Conservation (phyloP, 768 basidiomycete species). For the Serendipita sp. region DNA sequence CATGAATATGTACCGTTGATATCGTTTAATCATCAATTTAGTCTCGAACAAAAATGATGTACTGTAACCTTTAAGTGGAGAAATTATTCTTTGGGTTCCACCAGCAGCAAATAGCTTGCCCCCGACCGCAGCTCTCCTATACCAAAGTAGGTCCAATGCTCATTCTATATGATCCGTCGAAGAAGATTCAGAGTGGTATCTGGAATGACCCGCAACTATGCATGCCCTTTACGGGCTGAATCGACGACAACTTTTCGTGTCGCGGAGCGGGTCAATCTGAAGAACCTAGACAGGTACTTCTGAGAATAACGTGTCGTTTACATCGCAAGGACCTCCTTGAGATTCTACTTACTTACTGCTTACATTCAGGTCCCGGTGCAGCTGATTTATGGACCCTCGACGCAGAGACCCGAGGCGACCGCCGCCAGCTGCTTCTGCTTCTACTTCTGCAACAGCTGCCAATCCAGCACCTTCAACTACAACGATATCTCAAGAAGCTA, state of each 20-base stretch:
- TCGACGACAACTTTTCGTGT: neutral
- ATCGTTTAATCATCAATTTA: too few species aligned
- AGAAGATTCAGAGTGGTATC: slow-evolving; percentile 5
- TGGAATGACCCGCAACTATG: slow-evolving; percentile 3
- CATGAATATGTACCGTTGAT: too few species aligned
- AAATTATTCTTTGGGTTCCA: too few species aligned
- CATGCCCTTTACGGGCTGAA: neutral
- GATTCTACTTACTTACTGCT: neutral
- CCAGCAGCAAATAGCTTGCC: too few species aligned
- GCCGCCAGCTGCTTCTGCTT: slow-evolving; percentile 1
- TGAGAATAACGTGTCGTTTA: neutral
- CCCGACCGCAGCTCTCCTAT: too few species aligned
- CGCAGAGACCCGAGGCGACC: neutral
- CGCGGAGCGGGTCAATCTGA: neutral
- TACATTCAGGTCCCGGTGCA: neutral
- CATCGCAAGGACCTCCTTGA: neutral
- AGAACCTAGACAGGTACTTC: slow-evolving; percentile 12
- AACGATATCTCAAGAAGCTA: too few species aligned
- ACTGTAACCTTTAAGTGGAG: too few species aligned
- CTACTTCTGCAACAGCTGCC: neutral
- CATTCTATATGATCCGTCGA: neutral
- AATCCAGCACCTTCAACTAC: neutral
- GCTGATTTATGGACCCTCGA: neutral
- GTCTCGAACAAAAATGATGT: too few species aligned
- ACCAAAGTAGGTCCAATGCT: too few species aligned